Percentiles rank a stretch among this genome's conserved stretches.
Evolutionary conservation across 495 filamentous ascomycete species (phyloP).

Genomic region (Penicillium pulvis): DNA sequence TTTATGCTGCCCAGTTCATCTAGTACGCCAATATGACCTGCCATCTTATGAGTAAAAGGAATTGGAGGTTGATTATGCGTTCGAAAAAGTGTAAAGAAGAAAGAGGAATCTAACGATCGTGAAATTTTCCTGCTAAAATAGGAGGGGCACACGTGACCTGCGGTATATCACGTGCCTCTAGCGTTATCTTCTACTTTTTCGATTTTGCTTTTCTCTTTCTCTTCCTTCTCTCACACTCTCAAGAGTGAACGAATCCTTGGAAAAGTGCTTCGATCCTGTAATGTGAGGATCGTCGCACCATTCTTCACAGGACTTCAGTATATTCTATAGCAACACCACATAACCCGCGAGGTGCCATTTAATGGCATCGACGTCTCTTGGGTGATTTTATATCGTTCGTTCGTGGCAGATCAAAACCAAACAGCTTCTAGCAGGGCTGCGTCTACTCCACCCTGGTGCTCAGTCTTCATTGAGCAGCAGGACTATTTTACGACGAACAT

Average conservation of each 20-base stretch:
- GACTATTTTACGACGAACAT: constrained; percentile 58
- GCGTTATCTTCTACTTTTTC: neutral
- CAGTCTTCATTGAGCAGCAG: constrained; percentile 44
- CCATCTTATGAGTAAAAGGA: constrained; percentile 47
- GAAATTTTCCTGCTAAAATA: constrained; percentile 24
- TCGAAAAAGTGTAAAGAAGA: constrained; percentile 49
- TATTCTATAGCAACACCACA: constrained; percentile 33
- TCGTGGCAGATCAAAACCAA: constrained; percentile 58
- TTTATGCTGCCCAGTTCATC: constrained; percentile 39
- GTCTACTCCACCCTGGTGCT: constrained; percentile 59
- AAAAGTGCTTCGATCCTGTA: constrained; percentile 13
- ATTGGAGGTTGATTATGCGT: constrained; percentile 60
- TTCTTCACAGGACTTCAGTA: neutral
- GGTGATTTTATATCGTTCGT: constrained; percentile 50
- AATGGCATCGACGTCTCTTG: constrained; percentile 45
- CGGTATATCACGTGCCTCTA: constrained; percentile 19
- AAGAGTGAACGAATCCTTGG: neutral
- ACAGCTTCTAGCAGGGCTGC: constrained; percentile 58
- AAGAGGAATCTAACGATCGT: constrained; percentile 20
- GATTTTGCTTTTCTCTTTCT: constrained; percentile 9
- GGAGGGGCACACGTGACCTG: constrained; percentile 28
- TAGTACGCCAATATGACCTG: constrained; percentile 59
- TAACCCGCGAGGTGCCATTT: constrained; percentile 46
- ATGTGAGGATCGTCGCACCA: constrained; percentile 16
- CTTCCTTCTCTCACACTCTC: constrained; percentile 4